A percentile compares a stretch with the other conserved stretches of the same genome.
These are phyloP conservation scores for Pisolithus microcarpus DNA, from an alignment of 768 basidiomycete genomes.

Conservation along the genomic window DNA sequence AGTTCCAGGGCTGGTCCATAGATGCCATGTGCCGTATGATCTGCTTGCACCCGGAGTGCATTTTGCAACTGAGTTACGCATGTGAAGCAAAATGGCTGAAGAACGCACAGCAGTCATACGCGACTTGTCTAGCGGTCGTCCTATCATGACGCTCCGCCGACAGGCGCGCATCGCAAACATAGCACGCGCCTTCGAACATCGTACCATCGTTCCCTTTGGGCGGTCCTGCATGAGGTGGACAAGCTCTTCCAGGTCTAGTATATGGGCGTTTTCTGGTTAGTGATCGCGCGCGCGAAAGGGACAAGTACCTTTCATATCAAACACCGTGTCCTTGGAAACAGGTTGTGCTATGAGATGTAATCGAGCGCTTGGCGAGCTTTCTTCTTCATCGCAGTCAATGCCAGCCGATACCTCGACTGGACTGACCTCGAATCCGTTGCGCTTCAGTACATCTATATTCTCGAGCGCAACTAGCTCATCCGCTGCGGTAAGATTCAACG, in stretches of 20 bases:
- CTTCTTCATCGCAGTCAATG: slow-evolving; percentile 22
- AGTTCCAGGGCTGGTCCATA: slow-evolving; percentile 84
- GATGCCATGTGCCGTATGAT: slow-evolving; percentile 76
- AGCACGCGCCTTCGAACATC: slow-evolving; percentile 85
- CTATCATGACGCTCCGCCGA: slow-evolving; percentile 94
- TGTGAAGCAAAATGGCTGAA: not conserved
- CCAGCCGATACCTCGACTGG: slow-evolving; percentile 36
- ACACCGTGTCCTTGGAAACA: slow-evolving; percentile 84
- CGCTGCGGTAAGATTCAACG: slow-evolving; percentile 77
- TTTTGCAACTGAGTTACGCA: not conserved
- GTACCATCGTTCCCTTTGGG: slow-evolving; percentile 73
- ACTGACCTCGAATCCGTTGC: slow-evolving; percentile 86
- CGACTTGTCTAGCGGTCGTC: slow-evolving; percentile 64
- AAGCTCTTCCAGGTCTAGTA: slow-evolving; percentile 84
- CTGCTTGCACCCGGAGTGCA: slow-evolving; percentile 26
- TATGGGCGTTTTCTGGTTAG: not conserved
- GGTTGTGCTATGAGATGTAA: slow-evolving; percentile 77
- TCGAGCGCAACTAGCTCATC: slow-evolving; percentile 87
- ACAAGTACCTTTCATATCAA: slow-evolving; percentile 73
- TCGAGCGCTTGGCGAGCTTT: slow-evolving; percentile 18
- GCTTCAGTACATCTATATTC: slow-evolving; percentile 71
- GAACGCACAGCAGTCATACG: slow-evolving; percentile 71
- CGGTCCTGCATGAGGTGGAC: slow-evolving; percentile 77
- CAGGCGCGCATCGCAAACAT: slow-evolving; percentile 99
- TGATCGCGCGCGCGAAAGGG: slow-evolving; percentile 4